Base-by-base conservation (phyloP, 129 eudicot genomes). In the Artemisia annua region DNA sequence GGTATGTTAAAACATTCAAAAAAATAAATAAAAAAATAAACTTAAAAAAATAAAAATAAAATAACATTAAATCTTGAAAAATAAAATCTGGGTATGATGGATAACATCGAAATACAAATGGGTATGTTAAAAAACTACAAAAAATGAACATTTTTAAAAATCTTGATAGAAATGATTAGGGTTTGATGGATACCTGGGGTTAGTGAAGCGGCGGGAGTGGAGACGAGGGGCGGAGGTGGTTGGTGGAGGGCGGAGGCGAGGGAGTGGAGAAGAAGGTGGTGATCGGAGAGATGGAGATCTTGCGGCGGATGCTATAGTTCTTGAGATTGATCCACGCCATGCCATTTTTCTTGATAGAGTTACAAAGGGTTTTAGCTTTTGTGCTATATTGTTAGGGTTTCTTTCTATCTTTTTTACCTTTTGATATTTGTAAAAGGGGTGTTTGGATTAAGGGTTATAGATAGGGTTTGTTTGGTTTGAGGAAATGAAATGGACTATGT, bases 301-400 rank as follows among this genome's bases (percentile, higher is more conserved):
- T 61, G 94, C 87, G 63, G 96, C 60, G 80, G 97, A 89, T 78
- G 87, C 77, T 17, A 92, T 73, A 62, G 94, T 74, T 77, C 97
- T 67, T 54, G 97, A 83, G 61, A 89, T 17, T 14, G 96, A 88
- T 72, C 93, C 91, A 66, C 94, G 96, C 88, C 92, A 89, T 56
- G 97, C 97, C 97, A 92, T 92, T 74, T 77, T 11, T 66, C 54
- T 53, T 50, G 7, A 7, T 8, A 7, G 17, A 22, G 3, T 7
- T 17, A 55, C 26, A 17, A 12, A 74, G 78, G 78, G 78, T 74
- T 74, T 74, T 74, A 67, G 72, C 43, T 67, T 67, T 58, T 58
- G 63, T 58, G 32, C 67, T 30, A 14, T 30, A 14, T 12, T 22
- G 0, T 19, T 50, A 66, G 71, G 78, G 78, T 74, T 74, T 71